Conservation (phyloP, 352 stramenopile genomes). For the Plasmopara halstedii region DNA sequence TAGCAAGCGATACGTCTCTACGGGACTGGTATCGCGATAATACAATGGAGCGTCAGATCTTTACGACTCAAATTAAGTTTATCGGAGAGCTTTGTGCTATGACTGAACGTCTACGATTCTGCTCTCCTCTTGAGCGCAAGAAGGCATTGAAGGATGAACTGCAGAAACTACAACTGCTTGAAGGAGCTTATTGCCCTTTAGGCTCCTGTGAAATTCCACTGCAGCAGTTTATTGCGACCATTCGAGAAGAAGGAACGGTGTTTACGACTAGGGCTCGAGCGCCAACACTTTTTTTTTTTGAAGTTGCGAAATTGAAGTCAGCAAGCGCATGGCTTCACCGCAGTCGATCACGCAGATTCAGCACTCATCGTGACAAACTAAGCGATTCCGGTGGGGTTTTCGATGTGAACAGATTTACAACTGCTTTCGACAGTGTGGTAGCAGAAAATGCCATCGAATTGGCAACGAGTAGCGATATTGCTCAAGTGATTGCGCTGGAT, state of each 20-base stretch:
- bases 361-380: conserved; percentile 21
- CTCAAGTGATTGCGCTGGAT: conserved; percentile 51
- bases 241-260: conserved; percentile 62
- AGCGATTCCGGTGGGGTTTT: conserved; percentile 15
- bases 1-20: conserved; percentile 24
- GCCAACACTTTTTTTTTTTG: conserved; percentile 78
- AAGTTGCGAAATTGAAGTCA: conserved; percentile 50
- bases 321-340: conserved; percentile 44
- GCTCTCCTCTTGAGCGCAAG: conserved; percentile 49
- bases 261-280: conserved; percentile 84
- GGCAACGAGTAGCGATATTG: conserved; percentile 66
- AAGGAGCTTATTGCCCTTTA: conserved; percentile 62
- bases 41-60: conserved; percentile 36
- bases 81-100: conserved; percentile 67
- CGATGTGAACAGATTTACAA: conserved; percentile 9
- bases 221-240: conserved; percentile 58
- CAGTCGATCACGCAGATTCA: conserved; percentile 32
- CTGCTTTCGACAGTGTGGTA: conserved; percentile 6
- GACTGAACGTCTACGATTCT: conserved; percentile 63
- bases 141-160: conserved; percentile 49
- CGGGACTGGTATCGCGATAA: conserved; percentile 25
- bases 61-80: conserved; percentile 63
- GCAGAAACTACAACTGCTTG: conserved; percentile 41
- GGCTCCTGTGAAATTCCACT: conserved; percentile 56
- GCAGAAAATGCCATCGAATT: conserved; percentile 65